Percentiles rank a stretch among this genome's conserved stretches.
These are phyloP conservation scores for Penicillium bialowiezense DNA, from an alignment of 495 filamentous ascomycete species.

Conservation along the genomic window DNA sequence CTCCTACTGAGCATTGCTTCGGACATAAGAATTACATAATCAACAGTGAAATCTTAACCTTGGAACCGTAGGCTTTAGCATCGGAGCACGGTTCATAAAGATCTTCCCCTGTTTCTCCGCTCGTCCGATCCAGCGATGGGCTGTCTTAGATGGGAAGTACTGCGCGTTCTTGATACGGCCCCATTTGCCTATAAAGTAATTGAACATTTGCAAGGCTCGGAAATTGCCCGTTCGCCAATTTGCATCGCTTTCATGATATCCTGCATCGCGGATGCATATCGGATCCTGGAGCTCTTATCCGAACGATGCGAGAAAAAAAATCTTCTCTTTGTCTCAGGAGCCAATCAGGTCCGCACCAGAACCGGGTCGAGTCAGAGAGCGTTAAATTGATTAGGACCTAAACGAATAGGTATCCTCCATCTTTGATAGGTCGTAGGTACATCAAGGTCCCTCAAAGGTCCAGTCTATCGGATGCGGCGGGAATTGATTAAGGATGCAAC, in stretches of 20 bases:
- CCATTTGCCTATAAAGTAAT: not conserved
- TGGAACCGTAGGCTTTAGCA: not conserved
- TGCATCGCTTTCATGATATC: not conserved
- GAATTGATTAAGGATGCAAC: not conserved
- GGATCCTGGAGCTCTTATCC: not conserved
- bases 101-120: not conserved
- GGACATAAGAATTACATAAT: not conserved
- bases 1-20: not conserved
- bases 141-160: not conserved
- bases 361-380: not conserved
- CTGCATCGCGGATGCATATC: not conserved
- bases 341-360: not conserved
- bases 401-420: not conserved
- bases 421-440: not conserved
- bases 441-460: not conserved
- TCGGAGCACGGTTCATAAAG: not conserved
- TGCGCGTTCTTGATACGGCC: not conserved
- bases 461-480: not conserved
- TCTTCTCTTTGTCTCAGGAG: not conserved
- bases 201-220: not conserved
- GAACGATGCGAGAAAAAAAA: not conserved
- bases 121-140: not conserved
- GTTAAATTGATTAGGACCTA: not conserved
- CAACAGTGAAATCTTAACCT: not conserved
- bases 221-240: not conserved